Conservation (phyloP, 805 yeast genomes). For the Metschnikowia chrysomelidarum region DNA sequence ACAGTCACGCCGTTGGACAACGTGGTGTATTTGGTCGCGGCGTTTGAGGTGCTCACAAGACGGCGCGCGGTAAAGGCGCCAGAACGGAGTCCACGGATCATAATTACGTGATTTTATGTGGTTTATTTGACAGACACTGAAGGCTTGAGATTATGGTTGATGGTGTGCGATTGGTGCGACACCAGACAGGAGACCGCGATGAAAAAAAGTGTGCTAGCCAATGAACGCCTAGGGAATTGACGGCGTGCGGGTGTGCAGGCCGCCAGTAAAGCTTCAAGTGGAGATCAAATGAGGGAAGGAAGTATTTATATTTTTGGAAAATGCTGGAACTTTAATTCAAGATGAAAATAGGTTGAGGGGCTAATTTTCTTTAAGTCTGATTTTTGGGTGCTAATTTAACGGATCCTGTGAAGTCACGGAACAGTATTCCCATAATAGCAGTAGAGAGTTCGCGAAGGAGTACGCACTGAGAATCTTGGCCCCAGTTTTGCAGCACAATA, state of each 20-base stretch:
- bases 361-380: no score
- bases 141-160: conserved; percentile 14
- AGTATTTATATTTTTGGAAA: no score
- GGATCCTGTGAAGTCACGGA: not conserved
- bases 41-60: conserved; percentile 53
- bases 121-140: conserved; percentile 11
- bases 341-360: no score
- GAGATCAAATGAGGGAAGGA: no score
- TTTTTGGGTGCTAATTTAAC: not conserved
- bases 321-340: no score
- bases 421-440: not conserved
- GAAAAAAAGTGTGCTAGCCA: conserved; percentile 17
- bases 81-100: conserved; percentile 45
- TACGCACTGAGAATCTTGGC: no score
- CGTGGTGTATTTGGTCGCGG: conserved; percentile 68
- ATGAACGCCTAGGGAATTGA: conserved; percentile 20
- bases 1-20: conserved; percentile 72
- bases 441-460: no score
- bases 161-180: conserved; percentile 3
- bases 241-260: conserved; percentile 14
- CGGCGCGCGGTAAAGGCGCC: conserved; percentile 46
- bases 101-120: conserved; percentile 13
- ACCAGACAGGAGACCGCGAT: not conserved
- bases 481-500: no score
- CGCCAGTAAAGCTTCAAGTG: no score